Percentiles rank a stretch among this genome's conserved stretches.
These are phyloP conservation scores for Agrocybe chaxingu DNA, from an alignment of 768 basidiomycete genomes.

Conservation along the genomic window DNA sequence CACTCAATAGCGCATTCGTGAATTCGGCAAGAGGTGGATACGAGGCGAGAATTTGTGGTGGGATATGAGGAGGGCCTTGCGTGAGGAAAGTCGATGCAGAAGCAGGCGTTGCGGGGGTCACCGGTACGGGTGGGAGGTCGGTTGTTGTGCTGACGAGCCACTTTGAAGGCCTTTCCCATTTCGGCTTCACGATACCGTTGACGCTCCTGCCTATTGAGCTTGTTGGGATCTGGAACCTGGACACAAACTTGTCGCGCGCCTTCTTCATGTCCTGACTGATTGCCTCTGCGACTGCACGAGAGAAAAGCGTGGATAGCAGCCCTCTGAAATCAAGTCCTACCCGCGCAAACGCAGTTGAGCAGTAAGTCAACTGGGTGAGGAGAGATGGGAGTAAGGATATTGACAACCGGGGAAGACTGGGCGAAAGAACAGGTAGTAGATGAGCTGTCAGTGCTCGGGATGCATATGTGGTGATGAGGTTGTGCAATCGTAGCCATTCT, in stretches of 20 bases:
- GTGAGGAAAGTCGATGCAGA: constrained; percentile 21
- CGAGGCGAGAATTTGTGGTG: constrained; percentile 67
- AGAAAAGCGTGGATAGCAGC: constrained; percentile 64
- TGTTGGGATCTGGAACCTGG: constrained; percentile 21
- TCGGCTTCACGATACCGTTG: constrained; percentile 12
- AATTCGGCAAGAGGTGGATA: constrained; percentile 75
- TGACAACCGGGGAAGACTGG: constrained; percentile 58
- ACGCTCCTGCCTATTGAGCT: constrained; percentile 8
- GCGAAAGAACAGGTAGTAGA: constrained; percentile 64
- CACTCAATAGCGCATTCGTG: constrained; percentile 68
- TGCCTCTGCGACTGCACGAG: constrained; percentile 55
- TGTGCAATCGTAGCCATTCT: constrained; percentile 33
- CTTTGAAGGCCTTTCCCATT: constrained; percentile 37
- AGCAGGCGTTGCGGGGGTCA: constrained; percentile 20
- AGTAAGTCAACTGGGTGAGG: constrained; percentile 92
- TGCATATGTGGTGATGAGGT: constrained; percentile 63
- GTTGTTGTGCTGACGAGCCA: constrained; percentile 45
- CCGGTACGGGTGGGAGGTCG: constrained; percentile 25
- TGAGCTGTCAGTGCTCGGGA: constrained; percentile 56
- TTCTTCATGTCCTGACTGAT: constrained; percentile 50
- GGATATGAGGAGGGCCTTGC: constrained; percentile 50
- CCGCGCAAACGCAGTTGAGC: constrained; percentile 87
- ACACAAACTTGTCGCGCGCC: constrained; percentile 36
- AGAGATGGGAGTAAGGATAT: constrained; percentile 73
- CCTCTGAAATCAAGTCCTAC: constrained; percentile 87